phyloP scores from a whole-genome alignment of 73 alveolate genomes.

The Tetrahymena borealis region DNA sequence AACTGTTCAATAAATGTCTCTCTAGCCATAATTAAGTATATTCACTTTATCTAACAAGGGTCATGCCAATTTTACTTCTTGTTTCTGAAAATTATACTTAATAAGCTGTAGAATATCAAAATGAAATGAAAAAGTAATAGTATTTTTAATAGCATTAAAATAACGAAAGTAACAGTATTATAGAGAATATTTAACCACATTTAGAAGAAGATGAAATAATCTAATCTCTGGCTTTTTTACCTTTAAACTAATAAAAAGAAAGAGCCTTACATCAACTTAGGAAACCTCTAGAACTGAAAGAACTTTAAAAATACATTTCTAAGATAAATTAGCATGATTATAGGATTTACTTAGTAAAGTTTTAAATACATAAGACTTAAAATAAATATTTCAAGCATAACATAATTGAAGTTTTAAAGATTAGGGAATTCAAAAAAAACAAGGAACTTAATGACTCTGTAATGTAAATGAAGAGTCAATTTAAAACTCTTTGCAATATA shows the following conservation, averaged over 20 bases:
- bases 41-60: not conserved
- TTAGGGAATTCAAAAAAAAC: not conserved
- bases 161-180: too few species aligned
- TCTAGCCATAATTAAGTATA: not conserved
- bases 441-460: not conserved
- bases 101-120: not conserved
- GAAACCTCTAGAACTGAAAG: not conserved
- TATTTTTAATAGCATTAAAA: too few species aligned
- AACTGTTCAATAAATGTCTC: not conserved
- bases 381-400: not conserved
- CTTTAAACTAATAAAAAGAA: not conserved
- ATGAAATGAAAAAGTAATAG: too few species aligned
- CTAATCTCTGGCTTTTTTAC: not conserved
- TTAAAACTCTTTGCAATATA: not conserved
- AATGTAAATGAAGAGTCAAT: not conserved
- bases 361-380: not conserved
- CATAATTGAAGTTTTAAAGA: not conserved
- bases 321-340: not conserved
- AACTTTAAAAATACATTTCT: not conserved
- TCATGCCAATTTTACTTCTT: not conserved
- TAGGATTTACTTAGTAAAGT: not conserved
- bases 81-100: not conserved
- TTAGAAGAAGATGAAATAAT: not conserved
- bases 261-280: not conserved
- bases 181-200: not conserved